phyloP scores from a whole-genome alignment of 495 filamentous ascomycete genomes.

The Lepraria neglecta region DNA sequence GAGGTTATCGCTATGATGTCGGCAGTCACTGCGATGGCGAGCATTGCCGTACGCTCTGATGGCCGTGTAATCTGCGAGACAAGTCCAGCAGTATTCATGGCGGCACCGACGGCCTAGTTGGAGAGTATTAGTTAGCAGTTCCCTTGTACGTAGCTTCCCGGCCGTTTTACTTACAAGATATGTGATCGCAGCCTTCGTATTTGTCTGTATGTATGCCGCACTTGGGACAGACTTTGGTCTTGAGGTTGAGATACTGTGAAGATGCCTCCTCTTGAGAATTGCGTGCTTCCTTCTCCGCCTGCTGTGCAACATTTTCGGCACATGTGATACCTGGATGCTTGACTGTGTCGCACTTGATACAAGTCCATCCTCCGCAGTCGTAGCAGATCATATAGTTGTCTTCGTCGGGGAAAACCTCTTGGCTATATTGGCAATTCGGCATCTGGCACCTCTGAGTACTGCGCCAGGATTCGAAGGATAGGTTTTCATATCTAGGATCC shows the following conservation, averaged over 20 bases:
- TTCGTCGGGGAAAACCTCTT: constrained; percentile 5
- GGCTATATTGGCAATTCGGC: constrained; percentile 16
- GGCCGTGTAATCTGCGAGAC: constrained; percentile 5
- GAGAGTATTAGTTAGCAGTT: neutral
- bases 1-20: neutral
- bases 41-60: neutral
- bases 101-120: constrained; percentile 7
- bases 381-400: constrained; percentile 17
- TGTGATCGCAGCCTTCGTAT: constrained; percentile 16
- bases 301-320: constrained; percentile 9
- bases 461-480: neutral
- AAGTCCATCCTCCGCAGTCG: constrained; percentile 10
- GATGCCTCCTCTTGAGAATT: constrained; percentile 1
- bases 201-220: constrained; percentile 10
- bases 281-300: neutral
- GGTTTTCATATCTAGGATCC: constrained; percentile 13
- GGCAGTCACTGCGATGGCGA: constrained; percentile 1
- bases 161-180: constrained; percentile 12
- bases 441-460: constrained; percentile 13
- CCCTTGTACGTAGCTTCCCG: neutral
- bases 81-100: constrained; percentile 18
- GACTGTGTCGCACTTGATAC: constrained; percentile 9
- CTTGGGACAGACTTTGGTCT: constrained; percentile 13
- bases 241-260: constrained; percentile 1
- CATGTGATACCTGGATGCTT: constrained; percentile 14